Evolutionary conservation across 2,329 filamentous ascomycete genomes (phyloP).

Genomic region (Colletotrichum sp.): DNA sequence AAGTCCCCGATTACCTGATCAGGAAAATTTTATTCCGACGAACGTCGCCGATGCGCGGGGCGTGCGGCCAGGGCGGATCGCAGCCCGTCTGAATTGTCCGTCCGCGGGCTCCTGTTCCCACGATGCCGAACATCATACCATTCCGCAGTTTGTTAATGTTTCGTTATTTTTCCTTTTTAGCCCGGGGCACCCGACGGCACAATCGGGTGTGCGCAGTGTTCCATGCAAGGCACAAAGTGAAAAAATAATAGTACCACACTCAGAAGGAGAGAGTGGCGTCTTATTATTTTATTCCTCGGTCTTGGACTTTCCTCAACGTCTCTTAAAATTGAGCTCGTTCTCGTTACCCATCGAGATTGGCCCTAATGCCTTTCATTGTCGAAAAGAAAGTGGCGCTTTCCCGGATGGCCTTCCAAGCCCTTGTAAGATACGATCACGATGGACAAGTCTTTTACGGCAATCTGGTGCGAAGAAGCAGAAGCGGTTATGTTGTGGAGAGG

Average conservation of each 20-base stretch:
- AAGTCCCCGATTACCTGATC: background rate
- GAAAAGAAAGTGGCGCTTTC: background rate
- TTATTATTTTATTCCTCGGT: background rate
- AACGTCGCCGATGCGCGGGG: background rate
- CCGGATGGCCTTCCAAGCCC: constrained; percentile 1
- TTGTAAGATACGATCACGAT: constrained; percentile 1
- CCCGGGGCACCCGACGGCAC: background rate
- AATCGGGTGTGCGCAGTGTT: background rate
- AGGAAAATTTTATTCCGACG: background rate
- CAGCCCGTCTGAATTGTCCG: background rate
- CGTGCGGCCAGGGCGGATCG: background rate
- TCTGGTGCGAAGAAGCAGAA: background rate
- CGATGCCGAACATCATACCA: background rate
- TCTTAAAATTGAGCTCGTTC: background rate
- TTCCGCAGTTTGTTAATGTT: background rate
- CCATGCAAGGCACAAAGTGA: background rate
- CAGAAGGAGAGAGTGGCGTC: background rate
- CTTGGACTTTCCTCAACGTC: background rate
- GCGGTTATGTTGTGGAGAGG: background rate
- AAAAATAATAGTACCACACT: background rate
- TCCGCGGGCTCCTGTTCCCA: background rate
- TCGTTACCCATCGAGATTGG: background rate
- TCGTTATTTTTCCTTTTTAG: background rate
- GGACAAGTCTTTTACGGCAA: background rate
- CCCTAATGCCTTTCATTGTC: background rate